Conservation (phyloP, 2,329 filamentous ascomycete species). For the Pyricularia grisea region DNA sequence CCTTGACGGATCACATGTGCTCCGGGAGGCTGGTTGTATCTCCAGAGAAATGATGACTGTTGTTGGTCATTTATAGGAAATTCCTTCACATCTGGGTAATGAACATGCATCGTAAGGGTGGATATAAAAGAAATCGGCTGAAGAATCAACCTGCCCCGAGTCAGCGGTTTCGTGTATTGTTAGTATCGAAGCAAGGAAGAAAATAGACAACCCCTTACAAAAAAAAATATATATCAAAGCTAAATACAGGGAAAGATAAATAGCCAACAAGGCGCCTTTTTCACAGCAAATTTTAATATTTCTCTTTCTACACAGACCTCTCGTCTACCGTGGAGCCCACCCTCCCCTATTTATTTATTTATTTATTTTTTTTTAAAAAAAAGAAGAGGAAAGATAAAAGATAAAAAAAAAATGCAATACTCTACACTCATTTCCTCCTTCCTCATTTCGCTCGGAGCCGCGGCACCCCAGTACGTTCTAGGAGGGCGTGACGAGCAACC, state of each 20-base stretch:
- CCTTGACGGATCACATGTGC: not conserved
- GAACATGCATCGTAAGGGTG: not conserved
- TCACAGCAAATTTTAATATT: not conserved
- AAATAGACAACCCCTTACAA: not conserved
- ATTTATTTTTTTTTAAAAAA: too few relatives aligned
- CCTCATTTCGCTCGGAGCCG: not conserved
- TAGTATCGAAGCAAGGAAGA: not conserved
- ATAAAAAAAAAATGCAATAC: constrained; percentile 3
- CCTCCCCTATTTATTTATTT: too few relatives aligned
- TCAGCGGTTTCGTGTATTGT: not conserved
- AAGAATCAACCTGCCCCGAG: not conserved
- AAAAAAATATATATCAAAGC: not conserved
- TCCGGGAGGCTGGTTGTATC: not conserved
- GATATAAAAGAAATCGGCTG: not conserved
- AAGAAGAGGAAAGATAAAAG: not conserved
- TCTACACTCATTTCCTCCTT: not conserved
- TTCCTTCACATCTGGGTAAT: not conserved
- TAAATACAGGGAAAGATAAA: not conserved
- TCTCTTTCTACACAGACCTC: too few relatives aligned
- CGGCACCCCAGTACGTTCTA: not conserved
- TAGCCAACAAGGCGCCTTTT: not conserved
- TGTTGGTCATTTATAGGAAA: not conserved
- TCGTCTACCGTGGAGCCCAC: too few relatives aligned
- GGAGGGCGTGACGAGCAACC: too few relatives aligned
- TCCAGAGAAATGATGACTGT: not conserved